Evolutionary conservation across 2,329 filamentous ascomycete species (phyloP), one percentile per base, ranked within the genome.

Genomic region (Fusarium sp.): DNA sequence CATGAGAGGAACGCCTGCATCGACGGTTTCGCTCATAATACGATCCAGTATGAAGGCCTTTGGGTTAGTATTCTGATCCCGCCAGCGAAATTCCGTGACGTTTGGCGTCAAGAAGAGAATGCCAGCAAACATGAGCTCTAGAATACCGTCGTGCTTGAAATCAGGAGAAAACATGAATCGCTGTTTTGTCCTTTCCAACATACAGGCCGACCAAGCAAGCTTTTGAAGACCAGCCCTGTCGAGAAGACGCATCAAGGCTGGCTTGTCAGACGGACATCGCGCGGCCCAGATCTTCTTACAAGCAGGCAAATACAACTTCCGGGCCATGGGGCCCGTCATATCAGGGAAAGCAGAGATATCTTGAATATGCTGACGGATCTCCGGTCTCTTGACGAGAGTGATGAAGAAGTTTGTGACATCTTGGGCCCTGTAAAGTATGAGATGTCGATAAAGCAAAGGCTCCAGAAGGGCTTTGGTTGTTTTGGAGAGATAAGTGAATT

Each of bases 401-500:
- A 68, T 54, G 23, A 71, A 71, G 23, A 47, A 56, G 32, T 56
- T 43, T 7, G 53, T 54, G 17, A 71, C 40, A 3, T 71, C 48
- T 13, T 41, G 39, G 4, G 59, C 48, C 2, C 22, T 52, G 7
- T 30, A 27, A 11, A 72, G 50, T n/a, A 32, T 39, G 8, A 71
- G 20, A 44, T 66, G 41, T 5, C 69, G 67, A 17, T 66, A 72
- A 7, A 71, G 58, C 7, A 71, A 30, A 19, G 69, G 63, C 22
- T 68, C 63, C 22, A 71, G 47, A 7, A 71, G 7, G 14, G 35
- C 44, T 22, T 32, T 68, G 11, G 63, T 66, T 6, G 59, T 44
- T 22, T 37, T 66, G 19, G 69, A 71, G 2, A 43, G 8, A 22
- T 72, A 68, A 1, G 69, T 70, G 9, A 71, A 13, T 17, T 41